These are phyloP conservation scores for Fusarium annulatum DNA, from an alignment of 2,329 filamentous ascomycete genomes.

Conservation along the genomic window DNA sequence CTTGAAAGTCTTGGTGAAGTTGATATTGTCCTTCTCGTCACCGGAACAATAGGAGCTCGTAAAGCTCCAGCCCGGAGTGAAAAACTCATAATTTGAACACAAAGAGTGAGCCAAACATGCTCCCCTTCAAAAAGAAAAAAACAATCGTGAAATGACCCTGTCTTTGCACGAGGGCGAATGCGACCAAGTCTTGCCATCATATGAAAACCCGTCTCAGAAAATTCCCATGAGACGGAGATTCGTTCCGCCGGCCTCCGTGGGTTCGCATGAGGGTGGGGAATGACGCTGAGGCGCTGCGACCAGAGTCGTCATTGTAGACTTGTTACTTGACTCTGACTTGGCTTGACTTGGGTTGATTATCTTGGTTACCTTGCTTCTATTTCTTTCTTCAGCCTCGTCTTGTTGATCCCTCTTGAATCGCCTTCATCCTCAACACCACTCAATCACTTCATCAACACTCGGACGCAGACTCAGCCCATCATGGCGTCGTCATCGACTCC, in stretches of 20 bases:
- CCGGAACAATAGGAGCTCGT: conserved; percentile 35
- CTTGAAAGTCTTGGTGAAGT: conserved; percentile 33
- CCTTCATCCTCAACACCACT: neutral
- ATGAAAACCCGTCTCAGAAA: conserved; percentile 28
- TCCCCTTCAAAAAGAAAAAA: conserved; percentile 4
- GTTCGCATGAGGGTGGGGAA: conserved; percentile 33
- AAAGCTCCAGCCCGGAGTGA: conserved; percentile 43
- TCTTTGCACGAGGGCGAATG: neutral
- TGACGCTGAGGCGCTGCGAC: conserved; percentile 36
- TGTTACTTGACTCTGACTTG: neutral
- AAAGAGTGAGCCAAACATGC: conserved; percentile 27
- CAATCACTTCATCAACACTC: neutral
- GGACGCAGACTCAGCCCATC: conserved; percentile 2
- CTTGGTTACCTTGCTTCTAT: neutral
- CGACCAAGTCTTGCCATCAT: conserved; percentile 29
- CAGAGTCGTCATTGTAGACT: conserved; percentile 40
- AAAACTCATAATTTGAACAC: conserved; percentile 46
- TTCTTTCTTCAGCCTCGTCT: conserved; percentile 3
- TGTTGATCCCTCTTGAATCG: neutral
- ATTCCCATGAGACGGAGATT: conserved; percentile 41
- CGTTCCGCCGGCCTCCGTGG: conserved; percentile 25
- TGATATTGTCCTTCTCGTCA: conserved; percentile 41
- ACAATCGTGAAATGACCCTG: conserved; percentile 6
- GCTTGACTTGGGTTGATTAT: neutral
- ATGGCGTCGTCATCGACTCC: conserved; percentile 80